A percentile compares a stretch with the other conserved stretches of the same genome.
Evolutionary conservation across 768 basidiomycete species (phyloP).

Genomic region (Fomitopsis pulvina): DNA sequence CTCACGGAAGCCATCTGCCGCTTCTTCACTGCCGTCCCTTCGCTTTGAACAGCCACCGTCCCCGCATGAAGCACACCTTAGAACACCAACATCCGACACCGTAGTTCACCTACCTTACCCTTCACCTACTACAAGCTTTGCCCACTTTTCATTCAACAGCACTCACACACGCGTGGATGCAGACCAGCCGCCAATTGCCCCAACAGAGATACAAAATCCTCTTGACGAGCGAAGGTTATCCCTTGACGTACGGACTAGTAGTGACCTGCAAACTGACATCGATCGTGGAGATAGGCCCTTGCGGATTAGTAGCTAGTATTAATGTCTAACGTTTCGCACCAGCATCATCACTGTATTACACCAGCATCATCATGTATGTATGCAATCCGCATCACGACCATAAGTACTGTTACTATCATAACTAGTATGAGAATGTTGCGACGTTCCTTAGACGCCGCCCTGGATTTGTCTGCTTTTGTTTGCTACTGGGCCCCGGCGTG

Average conservation of each 20-base stretch:
- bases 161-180: neutral
- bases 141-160: neutral
- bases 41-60: neutral
- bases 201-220: neutral
- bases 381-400: neutral
- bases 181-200: neutral
- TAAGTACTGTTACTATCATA: no score
- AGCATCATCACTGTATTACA: slow-evolving; percentile 1
- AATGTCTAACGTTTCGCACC: neutral
- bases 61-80: neutral
- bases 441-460: no score
- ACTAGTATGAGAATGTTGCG: neutral
- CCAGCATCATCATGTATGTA: neutral
- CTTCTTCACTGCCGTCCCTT: neutral
- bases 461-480: no score
- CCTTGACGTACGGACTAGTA: neutral
- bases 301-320: neutral
- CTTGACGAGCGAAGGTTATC: neutral
- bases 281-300: no score
- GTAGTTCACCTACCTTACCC: neutral
- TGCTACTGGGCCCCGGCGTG: neutral
- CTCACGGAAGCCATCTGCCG: neutral
- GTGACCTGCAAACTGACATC: neutral
- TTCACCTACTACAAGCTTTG: neutral
- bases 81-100: neutral